Base-by-base conservation (phyloP, 2,329 filamentous ascomycete species). In the Xylariaceae sp. region DNA sequence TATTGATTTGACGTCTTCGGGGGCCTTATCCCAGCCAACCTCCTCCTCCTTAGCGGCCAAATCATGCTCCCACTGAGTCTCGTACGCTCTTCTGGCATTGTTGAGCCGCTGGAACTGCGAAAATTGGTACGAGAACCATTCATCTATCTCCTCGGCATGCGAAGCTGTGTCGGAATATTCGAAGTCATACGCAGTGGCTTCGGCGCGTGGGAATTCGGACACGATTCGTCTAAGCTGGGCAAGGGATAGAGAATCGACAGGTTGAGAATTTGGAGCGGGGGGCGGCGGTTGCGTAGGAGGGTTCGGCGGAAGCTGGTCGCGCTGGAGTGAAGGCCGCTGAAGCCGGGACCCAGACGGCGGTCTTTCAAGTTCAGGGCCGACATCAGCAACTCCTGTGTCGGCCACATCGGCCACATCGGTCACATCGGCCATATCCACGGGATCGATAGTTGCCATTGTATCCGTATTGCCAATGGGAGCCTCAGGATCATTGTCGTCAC, bases 91-190 rank as follows among this genome's bases (percentile, higher is more conserved):
- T 56, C 86, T 85, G 14, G 85, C 82, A 37, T 81, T 77, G 37
- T 85, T 75, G 34, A 96, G 70, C 54, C 89, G 82, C 32, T 83
- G 74, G 65, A 86, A 85, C 59, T 97, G 89, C 63, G 85, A 85
- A 46, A 88, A 81, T 52, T 85, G 84, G 64, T 97, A 96, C 37
- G 83, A 81, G 63, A 98, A 98, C 92, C 92, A 98, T 66, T 98
- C 92, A 59, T 97, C 88, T 33, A 98, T 73, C 68, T 98, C 92
- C 48, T 92, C 87, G 13, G 85, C 79, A 52, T 94, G 83, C 1
- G 78, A 69, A 15, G 82, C 81, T 40, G 76, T 74, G 61, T 90
- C 85, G 17, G 75, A 68, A 65, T 90, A 90, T 47, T 76, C 77
- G 59, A 95, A 98, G 44, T 92, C 88, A 68, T 98, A 98, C 9